Evolutionary conservation across 2,329 filamentous ascomycete genomes (phyloP).

Genomic region (Aspergillus unguis): DNA sequence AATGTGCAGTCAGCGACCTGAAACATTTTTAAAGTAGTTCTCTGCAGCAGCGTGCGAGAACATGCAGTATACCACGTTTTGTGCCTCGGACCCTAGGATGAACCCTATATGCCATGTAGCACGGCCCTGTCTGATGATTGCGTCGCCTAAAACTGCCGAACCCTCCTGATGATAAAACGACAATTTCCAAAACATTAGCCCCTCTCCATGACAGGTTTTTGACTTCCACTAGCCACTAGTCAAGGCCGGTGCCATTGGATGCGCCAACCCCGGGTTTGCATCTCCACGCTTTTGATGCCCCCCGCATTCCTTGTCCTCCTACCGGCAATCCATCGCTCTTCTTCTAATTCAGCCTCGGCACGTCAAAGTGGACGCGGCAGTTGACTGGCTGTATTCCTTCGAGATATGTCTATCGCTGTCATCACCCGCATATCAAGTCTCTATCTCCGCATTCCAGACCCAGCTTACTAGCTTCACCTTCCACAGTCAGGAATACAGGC

Average conservation of each 20-base stretch:
- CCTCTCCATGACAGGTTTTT: neutral
- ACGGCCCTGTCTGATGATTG: neutral
- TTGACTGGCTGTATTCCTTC: constrained; percentile 13
- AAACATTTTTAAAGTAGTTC: neutral
- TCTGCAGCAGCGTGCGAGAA: neutral
- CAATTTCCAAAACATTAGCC: constrained; percentile 1
- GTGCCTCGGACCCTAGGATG: neutral
- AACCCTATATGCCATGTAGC: neutral
- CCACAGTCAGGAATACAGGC: neutral
- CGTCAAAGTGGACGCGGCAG: constrained; percentile 25
- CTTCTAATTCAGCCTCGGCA: constrained; percentile 8
- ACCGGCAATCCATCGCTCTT: constrained; percentile 7
- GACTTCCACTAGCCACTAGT: constrained; percentile 3
- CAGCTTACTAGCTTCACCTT: constrained; percentile 10
- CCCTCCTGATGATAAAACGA: neutral
- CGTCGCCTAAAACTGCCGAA: constrained; percentile 1
- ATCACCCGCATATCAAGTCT: neutral
- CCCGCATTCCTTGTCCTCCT: constrained; percentile 5
- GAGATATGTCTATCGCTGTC: neutral
- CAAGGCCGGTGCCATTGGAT: neutral
- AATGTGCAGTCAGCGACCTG: neutral
- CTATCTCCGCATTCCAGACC: neutral
- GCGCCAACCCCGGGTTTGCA: neutral
- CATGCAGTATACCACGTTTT: neutral
- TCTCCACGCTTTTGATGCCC: constrained; percentile 4